Percentiles rank a stretch among this genome's conserved stretches.
These are phyloP conservation scores for Eucommia ulmoides DNA, from an alignment of 257 asterid genomes.

Conservation along the genomic window DNA sequence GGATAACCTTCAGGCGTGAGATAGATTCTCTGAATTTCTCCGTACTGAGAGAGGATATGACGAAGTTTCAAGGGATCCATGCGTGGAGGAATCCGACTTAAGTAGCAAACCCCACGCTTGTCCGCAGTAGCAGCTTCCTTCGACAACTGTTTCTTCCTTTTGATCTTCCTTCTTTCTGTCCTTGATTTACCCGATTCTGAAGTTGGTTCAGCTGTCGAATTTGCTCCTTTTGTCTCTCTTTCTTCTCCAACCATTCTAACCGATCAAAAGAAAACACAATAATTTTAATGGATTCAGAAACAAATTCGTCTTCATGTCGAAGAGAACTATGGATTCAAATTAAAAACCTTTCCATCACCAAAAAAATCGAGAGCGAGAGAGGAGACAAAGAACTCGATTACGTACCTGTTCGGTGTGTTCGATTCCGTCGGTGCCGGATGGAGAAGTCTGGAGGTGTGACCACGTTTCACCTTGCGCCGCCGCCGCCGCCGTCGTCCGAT, in stretches of 20 bases:
- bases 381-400: too few relatives aligned
- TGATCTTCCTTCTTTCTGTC: constrained; percentile 21
- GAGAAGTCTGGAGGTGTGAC: too few relatives aligned
- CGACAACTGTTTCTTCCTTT: constrained; percentile 30
- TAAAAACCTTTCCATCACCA: too few relatives aligned
- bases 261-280: not conserved
- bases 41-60: constrained; percentile 54
- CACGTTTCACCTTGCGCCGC: too few relatives aligned
- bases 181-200: constrained; percentile 14
- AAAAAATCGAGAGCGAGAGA: not conserved
- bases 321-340: too few relatives aligned
- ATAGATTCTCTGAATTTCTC: constrained; percentile 68
- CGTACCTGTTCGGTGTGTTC: too few relatives aligned
- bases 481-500: too few relatives aligned
- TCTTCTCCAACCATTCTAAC: constrained; percentile 40
- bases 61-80: constrained; percentile 76
- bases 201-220: constrained; percentile 11
- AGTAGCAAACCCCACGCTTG: constrained; percentile 71
- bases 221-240: constrained; percentile 11
- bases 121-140: constrained; percentile 43
- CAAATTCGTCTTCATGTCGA: too few relatives aligned
- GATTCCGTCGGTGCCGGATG: too few relatives aligned
- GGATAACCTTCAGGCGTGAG: constrained; percentile 69
- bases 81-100: constrained; percentile 83
- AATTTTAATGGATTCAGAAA: too few relatives aligned